Evolutionary conservation across 805 yeast genomes (phyloP).

Genomic region (Metschnikowia picachoensis): DNA sequence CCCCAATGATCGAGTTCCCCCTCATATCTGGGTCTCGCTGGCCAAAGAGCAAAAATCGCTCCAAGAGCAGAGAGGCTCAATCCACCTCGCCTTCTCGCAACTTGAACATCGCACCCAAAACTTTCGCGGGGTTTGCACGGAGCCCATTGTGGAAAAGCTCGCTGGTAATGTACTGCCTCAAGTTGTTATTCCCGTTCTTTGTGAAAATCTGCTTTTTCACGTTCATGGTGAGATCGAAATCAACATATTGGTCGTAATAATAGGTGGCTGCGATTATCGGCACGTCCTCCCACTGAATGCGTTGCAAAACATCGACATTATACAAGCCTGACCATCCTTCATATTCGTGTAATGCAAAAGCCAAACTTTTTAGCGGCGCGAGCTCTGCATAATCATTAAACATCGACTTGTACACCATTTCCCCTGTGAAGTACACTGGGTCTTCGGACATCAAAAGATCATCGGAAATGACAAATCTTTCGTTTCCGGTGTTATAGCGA

Average conservation of each 20-base stretch:
- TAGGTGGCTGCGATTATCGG: conserved; percentile 53
- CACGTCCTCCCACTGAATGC: conserved; percentile 29
- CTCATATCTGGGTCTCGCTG: too few relatives aligned
- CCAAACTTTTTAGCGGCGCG: conserved; percentile 35
- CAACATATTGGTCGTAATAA: conserved; percentile 50
- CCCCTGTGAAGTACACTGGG: conserved; percentile 48
- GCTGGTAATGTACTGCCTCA: conserved; percentile 42
- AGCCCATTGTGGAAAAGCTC: conserved; percentile 52
- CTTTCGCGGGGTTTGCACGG: conserved; percentile 36
- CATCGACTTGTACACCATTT: conserved; percentile 53
- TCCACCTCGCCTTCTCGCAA: conserved; percentile 40
- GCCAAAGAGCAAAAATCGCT: not conserved
- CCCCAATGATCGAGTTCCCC: too few relatives aligned
- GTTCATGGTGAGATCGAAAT: conserved; percentile 38
- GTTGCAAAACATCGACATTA: conserved; percentile 25
- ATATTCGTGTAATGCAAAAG: conserved; percentile 33
- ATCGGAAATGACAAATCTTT: conserved; percentile 22
- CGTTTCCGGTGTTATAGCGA: conserved; percentile 25
- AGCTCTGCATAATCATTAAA: conserved; percentile 46
- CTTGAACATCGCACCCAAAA: conserved; percentile 38
- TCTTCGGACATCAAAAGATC: conserved; percentile 3
- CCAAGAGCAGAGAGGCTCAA: conserved; percentile 10
- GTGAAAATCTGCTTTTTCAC: conserved; percentile 29
- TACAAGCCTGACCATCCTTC: conserved; percentile 37
- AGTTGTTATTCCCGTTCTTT: conserved; percentile 30